Conservation (phyloP, 2,329 filamentous ascomycete species). For the Hansfordia pulvinata region DNA sequence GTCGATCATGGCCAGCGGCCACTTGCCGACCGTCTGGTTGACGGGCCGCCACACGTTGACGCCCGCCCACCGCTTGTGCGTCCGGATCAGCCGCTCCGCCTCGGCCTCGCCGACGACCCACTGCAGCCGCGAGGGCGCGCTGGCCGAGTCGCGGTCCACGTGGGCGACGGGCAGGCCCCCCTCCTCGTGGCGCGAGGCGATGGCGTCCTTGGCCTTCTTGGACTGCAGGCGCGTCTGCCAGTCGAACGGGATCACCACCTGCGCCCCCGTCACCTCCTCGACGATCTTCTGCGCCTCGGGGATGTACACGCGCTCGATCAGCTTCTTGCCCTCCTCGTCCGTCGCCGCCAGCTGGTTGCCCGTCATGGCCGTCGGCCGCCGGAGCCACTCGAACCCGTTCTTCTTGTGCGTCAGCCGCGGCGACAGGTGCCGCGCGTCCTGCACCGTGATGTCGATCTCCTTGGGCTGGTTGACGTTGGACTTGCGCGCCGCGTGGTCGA, state of each 20-base stretch:
- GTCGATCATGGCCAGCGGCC: background rate
- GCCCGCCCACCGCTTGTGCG: background rate
- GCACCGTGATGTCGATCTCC: slow-evolving; percentile 1
- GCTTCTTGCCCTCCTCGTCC: slow-evolving; percentile 3
- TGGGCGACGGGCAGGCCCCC: no score
- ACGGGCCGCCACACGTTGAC: background rate
- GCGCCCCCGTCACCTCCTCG: slow-evolving; percentile 11
- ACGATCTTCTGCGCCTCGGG: slow-evolving; percentile 13
- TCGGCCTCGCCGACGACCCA: background rate
- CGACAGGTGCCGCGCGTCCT: background rate
- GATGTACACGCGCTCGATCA: slow-evolving; percentile 8
- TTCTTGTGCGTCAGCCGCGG: slow-evolving; percentile 1
- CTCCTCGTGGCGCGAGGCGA: no score
- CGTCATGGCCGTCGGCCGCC: slow-evolving; percentile 1
- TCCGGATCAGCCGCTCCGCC: background rate
- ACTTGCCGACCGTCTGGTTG: background rate
- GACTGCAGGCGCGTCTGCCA: no score
- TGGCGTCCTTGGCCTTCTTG: no score
- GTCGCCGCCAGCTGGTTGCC: slow-evolving; percentile 2
- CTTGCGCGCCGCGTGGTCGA: slow-evolving; percentile 5
- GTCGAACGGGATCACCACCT: no score
- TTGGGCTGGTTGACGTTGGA: slow-evolving; percentile 9
- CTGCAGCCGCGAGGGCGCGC: no score
- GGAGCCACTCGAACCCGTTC: no score
- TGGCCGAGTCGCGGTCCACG: no score